A percentile compares a stretch with the other conserved stretches of the same genome.
Conservation (phyloP, 2,329 filamentous ascomycete species). For the Neurospora sp. region DNA sequence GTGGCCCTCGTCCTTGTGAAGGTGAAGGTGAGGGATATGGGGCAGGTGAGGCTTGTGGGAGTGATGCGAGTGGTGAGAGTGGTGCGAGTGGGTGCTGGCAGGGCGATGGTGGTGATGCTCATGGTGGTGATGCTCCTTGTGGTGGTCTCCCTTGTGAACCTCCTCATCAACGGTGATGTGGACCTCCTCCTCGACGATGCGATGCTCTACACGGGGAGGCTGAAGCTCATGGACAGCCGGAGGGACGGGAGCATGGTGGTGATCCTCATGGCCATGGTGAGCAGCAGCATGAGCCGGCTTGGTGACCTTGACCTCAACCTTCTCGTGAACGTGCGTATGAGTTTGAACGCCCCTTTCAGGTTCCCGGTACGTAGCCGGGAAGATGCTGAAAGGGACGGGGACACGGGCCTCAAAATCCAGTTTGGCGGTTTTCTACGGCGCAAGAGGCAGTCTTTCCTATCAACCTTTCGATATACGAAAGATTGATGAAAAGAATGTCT, state of each 20-base stretch:
- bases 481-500: conserved; percentile 51
- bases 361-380: conserved; percentile 27
- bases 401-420: conserved; percentile 99
- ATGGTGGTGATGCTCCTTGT: background rate
- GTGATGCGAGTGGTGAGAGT: background rate
- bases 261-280: conserved; percentile 79
- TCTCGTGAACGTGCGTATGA: conserved; percentile 65
- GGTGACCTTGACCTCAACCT: conserved; percentile 74
- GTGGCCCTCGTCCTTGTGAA: conserved; percentile 4
- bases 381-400: conserved; percentile 98
- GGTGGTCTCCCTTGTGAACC: conserved; percentile 10
- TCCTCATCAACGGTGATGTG: conserved; percentile 70
- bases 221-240: conserved; percentile 42
- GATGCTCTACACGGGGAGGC: conserved; percentile 50
- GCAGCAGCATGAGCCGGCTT: conserved; percentile 51
- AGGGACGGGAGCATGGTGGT: conserved; percentile 54
- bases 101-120: background rate
- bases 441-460: conserved; percentile 33
- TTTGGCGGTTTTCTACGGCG: conserved; percentile 68
- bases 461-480: conserved; percentile 43
- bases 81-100: background rate
- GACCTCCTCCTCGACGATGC: conserved; percentile 75
- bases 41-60: background rate
- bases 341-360: conserved; percentile 19
- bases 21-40: conserved; percentile 7